Conservation (phyloP, 257 asterid species). For the Vinca minor region DNA sequence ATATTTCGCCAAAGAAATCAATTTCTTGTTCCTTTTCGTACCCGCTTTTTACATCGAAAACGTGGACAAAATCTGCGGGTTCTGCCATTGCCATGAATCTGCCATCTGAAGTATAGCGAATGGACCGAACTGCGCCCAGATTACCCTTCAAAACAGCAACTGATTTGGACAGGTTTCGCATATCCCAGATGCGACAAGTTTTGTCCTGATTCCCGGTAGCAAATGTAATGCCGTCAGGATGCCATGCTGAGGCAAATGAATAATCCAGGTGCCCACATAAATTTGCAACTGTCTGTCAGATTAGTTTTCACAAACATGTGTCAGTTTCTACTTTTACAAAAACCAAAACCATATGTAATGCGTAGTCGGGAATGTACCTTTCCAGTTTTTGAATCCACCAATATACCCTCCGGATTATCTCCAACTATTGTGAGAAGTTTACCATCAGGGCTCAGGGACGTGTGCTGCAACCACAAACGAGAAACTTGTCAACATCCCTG, state of each 20-base stretch:
- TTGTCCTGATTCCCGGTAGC: constrained; percentile 97
- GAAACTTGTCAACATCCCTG: background rate
- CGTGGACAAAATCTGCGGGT: constrained; percentile 89
- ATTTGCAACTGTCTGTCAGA: constrained; percentile 43
- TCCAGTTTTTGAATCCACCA: constrained; percentile 75
- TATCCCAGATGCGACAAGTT: constrained; percentile 84
- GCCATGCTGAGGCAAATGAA: constrained; percentile 96
- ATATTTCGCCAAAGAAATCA: constrained; percentile 93
- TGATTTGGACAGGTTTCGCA: constrained; percentile 57
- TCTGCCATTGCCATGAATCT: constrained; percentile 96
- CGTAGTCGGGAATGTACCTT: constrained; percentile 35
- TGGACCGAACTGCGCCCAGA: constrained; percentile 83
- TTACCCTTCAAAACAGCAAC: constrained; percentile 63
- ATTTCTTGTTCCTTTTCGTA: constrained; percentile 75
- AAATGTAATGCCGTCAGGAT: constrained; percentile 69
- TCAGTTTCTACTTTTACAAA: background rate
- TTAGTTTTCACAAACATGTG: background rate
- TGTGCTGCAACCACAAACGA: constrained; percentile 50
- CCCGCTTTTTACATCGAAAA: constrained; percentile 64
- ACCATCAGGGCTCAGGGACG: constrained; percentile 80
- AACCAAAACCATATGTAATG: background rate
- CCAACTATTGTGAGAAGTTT: constrained; percentile 71
- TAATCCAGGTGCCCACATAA: constrained; percentile 70
- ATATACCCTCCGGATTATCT: constrained; percentile 59
- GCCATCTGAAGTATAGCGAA: constrained; percentile 83